Conservation (phyloP, 495 filamentous ascomycete genomes). For the Lepraria neglecta region DNA sequence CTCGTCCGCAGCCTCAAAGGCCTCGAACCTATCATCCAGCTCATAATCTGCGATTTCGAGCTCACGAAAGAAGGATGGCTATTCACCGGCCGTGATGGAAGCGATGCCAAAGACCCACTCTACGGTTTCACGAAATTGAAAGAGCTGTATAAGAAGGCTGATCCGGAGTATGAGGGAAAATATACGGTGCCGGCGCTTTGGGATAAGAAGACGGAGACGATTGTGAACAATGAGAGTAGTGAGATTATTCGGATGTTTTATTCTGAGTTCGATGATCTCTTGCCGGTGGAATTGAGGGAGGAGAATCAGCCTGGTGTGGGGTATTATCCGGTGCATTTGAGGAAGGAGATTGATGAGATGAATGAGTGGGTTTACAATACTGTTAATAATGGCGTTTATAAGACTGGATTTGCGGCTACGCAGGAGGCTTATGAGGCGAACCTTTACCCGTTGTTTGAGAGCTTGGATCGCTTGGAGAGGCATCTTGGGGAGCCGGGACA, state of each 20-base stretch:
- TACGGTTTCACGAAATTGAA: slow-evolving; percentile 57
- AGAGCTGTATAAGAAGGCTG: slow-evolving; percentile 65
- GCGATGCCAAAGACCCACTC: slow-evolving; percentile 54
- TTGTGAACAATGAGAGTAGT: slow-evolving; percentile 79
- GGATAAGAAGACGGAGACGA: slow-evolving; percentile 63
- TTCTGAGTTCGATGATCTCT: slow-evolving; percentile 52
- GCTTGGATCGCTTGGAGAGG: slow-evolving; percentile 56
- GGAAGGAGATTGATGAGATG: slow-evolving; percentile 52
- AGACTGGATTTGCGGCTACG: slow-evolving; percentile 58
- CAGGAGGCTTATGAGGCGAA: slow-evolving; percentile 59
- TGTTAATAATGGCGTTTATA: slow-evolving; percentile 69
- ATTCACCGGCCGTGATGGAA: slow-evolving; percentile 56
- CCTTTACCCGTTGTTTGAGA: slow-evolving; percentile 54
- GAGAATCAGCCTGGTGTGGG: slow-evolving; percentile 41
- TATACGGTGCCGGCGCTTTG: slow-evolving; percentile 78
- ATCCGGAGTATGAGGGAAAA: slow-evolving; percentile 62
- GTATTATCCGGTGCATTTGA: slow-evolving; percentile 51
- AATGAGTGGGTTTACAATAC: slow-evolving; percentile 59
- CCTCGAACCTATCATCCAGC: slow-evolving; percentile 63
- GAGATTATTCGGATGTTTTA: slow-evolving; percentile 73
- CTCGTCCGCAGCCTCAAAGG: slow-evolving; percentile 75
- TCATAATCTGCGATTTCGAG: slow-evolving; percentile 63
- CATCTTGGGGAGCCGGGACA: slow-evolving; percentile 45
- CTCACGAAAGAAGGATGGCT: slow-evolving; percentile 64
- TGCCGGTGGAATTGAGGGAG: slow-evolving; percentile 46